Percentiles rank a stretch among this genome's conserved stretches.
Evolutionary conservation across 192 early-diverging fungal species (phyloP).

Genomic region (Mortierella alpina): DNA sequence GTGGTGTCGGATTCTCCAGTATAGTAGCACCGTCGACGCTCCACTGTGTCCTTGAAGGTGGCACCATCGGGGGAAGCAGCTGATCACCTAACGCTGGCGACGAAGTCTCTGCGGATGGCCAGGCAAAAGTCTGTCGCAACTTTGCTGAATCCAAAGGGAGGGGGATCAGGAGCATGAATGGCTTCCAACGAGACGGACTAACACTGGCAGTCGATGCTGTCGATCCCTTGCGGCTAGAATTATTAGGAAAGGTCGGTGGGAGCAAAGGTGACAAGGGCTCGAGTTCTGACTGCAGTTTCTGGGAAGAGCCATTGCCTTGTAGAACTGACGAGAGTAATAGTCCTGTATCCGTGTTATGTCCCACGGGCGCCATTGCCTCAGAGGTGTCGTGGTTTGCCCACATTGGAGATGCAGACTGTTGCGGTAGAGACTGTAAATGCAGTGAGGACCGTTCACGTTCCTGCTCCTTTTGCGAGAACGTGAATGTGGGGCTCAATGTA

Average conservation of each 20-base stretch:
- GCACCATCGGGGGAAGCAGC: not conserved
- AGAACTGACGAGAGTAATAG: not conserved
- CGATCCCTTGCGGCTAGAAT: constrained; percentile 4
- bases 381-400: not conserved
- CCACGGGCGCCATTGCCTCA: not conserved
- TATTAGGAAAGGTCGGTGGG: not conserved
- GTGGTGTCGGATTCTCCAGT: not conserved
- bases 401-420: not conserved
- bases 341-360: no score
- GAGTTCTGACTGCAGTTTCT: not conserved
- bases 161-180: constrained; percentile 38
- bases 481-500: constrained; percentile 25
- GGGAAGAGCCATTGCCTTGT: constrained; percentile 5
- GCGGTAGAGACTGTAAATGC: not conserved
- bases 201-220: not conserved
- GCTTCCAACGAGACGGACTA: constrained; percentile 1
- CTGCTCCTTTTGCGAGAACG: constrained; percentile 41
- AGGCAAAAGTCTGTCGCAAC: constrained; percentile 36
- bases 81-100: not conserved
- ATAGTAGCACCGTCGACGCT: not conserved
- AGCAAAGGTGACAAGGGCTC: constrained; percentile 10
- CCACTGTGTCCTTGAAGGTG: not conserved
- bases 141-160: constrained; percentile 25
- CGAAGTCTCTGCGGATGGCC: constrained; percentile 26
- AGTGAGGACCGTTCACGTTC: constrained; percentile 7